Conservation (phyloP, 352 stramenopile species). For the Pythium guiyangense region DNA sequence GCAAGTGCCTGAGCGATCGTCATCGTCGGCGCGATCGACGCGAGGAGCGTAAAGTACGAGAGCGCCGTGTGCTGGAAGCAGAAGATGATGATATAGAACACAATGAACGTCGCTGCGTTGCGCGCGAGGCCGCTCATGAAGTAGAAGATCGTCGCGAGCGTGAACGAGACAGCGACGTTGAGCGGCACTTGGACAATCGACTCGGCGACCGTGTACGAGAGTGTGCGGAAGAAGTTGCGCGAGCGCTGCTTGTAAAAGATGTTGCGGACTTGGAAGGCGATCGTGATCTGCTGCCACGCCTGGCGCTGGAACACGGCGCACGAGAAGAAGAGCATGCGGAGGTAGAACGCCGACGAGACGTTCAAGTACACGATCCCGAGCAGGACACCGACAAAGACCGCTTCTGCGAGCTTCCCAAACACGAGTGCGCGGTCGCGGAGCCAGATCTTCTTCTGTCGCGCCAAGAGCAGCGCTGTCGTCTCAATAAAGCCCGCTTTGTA, state of each 20-base stretch:
- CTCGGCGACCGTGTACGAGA: slow-evolving; percentile 59
- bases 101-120: slow-evolving; percentile 31
- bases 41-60: slow-evolving; percentile 34
- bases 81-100: slow-evolving; percentile 57
- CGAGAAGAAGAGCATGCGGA: slow-evolving; percentile 53
- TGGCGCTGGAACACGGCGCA: slow-evolving; percentile 46
- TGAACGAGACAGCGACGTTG: slow-evolving; percentile 8
- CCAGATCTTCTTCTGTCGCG: slow-evolving; percentile 44
- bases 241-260: slow-evolving; percentile 91
- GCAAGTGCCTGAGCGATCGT: slow-evolving; percentile 26
- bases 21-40: slow-evolving; percentile 25
- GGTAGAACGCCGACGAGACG: slow-evolving; percentile 37
- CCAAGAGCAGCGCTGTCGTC: slow-evolving; percentile 26
- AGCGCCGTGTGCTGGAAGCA: slow-evolving; percentile 50
- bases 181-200: slow-evolving; percentile 8
- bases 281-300: slow-evolving; percentile 59
- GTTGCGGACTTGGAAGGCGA: slow-evolving; percentile 59
- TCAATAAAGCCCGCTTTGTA: slow-evolving; percentile 22
- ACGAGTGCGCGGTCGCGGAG: slow-evolving; percentile 34
- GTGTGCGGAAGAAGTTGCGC: slow-evolving; percentile 78
- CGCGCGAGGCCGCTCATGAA: slow-evolving; percentile 64
- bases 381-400: slow-evolving; percentile 57
- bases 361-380: slow-evolving; percentile 60
- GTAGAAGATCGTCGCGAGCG: slow-evolving; percentile 25
- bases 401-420: slow-evolving; percentile 38